Percentiles rank a stretch among this genome's conserved stretches.
Conservation (phyloP, 768 basidiomycete species). For the Rhizopogon roseolus region DNA sequence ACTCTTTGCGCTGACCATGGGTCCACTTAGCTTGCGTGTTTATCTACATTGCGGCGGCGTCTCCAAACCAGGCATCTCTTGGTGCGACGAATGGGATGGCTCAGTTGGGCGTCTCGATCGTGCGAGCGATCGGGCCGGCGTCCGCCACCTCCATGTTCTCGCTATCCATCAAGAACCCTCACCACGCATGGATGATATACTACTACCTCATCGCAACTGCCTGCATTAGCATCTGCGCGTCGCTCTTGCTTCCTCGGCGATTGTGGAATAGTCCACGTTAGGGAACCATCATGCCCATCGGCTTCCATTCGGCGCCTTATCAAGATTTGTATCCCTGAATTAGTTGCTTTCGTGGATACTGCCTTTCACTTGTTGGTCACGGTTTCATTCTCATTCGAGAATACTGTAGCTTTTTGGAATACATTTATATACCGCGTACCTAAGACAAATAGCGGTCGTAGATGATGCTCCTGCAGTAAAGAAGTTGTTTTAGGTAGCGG, state of each 20-base stretch:
- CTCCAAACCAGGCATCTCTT: slow-evolving; percentile 62
- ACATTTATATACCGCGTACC: no score
- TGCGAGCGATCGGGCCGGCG: slow-evolving; percentile 49
- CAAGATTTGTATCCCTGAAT: not conserved
- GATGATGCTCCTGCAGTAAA: no score
- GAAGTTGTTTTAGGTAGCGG: no score
- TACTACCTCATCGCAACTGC: slow-evolving; percentile 20
- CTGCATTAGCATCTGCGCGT: slow-evolving; percentile 10
- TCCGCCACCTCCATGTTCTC: slow-evolving; percentile 63
- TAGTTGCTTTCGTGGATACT: not conserved
- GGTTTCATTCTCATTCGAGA: no score
- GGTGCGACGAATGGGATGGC: slow-evolving; percentile 70
- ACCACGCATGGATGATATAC: slow-evolving; percentile 22
- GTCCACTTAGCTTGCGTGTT: slow-evolving; percentile 59
- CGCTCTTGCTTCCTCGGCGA: no score
- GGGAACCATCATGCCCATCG: not conserved
- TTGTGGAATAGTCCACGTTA: slow-evolving; percentile 10
- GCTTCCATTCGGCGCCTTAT: no score
- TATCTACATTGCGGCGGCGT: slow-evolving; percentile 61
- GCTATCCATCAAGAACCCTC: slow-evolving; percentile 46
- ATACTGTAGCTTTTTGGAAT: no score
- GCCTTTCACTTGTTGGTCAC: not conserved
- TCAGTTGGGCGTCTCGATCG: slow-evolving; percentile 38
- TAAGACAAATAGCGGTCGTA: no score
- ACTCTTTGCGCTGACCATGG: not conserved